These are phyloP conservation scores for Penicillium hesseltinei DNA, from an alignment of 2,329 filamentous ascomycete species.

Conservation along the genomic window DNA sequence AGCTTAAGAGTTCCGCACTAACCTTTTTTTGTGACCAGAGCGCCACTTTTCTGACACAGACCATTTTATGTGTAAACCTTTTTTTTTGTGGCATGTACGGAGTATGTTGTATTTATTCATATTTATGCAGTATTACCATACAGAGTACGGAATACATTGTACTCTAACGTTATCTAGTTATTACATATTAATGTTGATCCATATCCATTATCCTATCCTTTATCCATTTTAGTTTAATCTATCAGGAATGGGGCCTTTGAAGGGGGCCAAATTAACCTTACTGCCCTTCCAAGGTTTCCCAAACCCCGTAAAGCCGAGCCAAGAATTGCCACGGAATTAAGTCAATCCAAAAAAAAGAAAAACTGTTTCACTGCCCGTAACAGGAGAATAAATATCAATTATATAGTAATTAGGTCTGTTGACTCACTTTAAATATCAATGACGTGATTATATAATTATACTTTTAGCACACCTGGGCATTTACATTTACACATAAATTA, in stretches of 20 bases:
- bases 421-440: not conserved
- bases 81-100: constrained; percentile 1
- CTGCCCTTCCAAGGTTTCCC: constrained; percentile 13
- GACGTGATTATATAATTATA: constrained; percentile 5
- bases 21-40: constrained; percentile 35
- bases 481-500: not conserved
- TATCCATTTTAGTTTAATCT: not conserved
- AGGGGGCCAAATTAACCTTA: constrained; percentile 22
- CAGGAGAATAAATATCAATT: not conserved
- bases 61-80: constrained; percentile 9
- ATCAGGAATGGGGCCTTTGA: constrained; percentile 19
- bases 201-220: not conserved
- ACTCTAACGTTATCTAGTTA: not conserved
- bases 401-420: not conserved
- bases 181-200: not conserved
- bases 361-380: not conserved
- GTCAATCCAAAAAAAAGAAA: not conserved
- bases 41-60: constrained; percentile 31
- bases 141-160: not conserved
- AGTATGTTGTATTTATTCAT: not conserved
- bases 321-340: constrained; percentile 15
- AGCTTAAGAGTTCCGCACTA: constrained; percentile 45
- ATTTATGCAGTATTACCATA: not conserved
- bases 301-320: constrained; percentile 26
- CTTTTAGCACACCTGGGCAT: not conserved